Conservation (phyloP, 352 stramenopile species). For the Phytophthora podocarpi region DNA sequence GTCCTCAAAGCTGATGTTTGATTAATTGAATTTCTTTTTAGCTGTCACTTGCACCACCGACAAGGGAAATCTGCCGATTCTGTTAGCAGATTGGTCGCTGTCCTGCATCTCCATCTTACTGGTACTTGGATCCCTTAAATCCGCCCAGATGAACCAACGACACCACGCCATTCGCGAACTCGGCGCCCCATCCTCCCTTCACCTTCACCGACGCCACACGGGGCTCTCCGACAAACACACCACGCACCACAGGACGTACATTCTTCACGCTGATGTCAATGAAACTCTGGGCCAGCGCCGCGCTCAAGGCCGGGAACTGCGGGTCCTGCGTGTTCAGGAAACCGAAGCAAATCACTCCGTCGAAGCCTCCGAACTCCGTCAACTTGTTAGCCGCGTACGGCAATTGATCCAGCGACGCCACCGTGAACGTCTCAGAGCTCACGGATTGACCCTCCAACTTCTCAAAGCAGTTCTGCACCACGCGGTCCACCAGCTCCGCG, state of each 20-base stretch:
- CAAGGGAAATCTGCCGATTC: no score
- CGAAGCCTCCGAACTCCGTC: slow-evolving; percentile 68
- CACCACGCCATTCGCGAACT: slow-evolving; percentile 70
- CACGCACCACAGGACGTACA: slow-evolving; percentile 76
- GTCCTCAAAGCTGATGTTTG: neutral
- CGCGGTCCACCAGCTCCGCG: slow-evolving; percentile 70
- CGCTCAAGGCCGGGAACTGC: slow-evolving; percentile 62
- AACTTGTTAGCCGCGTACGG: slow-evolving; percentile 89
- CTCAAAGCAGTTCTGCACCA: slow-evolving; percentile 71
- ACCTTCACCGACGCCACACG: slow-evolving; percentile 78
- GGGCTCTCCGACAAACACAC: slow-evolving; percentile 78
- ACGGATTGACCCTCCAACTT: slow-evolving; percentile 35
- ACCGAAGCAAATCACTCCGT: slow-evolving; percentile 79
- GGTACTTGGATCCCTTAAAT: slow-evolving; percentile 51
- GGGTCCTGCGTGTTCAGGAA: slow-evolving; percentile 76
- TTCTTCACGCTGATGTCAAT: slow-evolving; percentile 87
- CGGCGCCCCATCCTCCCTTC: slow-evolving; percentile 73
- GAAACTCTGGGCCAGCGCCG: slow-evolving; percentile 71
- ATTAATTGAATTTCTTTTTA: neutral
- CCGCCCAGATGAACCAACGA: slow-evolving; percentile 68
- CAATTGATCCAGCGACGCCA: slow-evolving; percentile 78
- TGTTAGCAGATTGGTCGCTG: no score
- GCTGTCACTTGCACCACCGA: no score
- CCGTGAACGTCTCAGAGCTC: slow-evolving; percentile 70
- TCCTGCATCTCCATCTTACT: no score